Evolutionary conservation across 352 stramenopile genomes (phyloP), one percentile per base, ranked within the genome.

Genomic region (Blastocystis hominis): DNA sequence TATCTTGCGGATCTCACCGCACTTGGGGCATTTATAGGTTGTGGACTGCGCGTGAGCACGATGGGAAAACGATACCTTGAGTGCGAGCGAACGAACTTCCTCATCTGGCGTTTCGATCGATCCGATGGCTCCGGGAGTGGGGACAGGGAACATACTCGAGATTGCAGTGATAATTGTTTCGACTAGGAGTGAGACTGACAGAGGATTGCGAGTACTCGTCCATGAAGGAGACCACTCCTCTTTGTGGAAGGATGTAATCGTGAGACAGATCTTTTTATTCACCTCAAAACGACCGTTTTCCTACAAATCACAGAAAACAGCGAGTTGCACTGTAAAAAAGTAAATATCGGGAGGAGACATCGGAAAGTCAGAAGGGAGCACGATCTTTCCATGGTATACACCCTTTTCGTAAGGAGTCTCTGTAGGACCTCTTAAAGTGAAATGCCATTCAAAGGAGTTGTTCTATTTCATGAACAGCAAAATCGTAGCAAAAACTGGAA

Each of bases 311-410:
- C 3, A n/a, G 4, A 4, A 3, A 38, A 47, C 7, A 42, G 13
- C 10, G 34, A 66, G 9, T 50, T 15, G 2, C 42, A 84, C 72
- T 64, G 95, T 98, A 17, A 98, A 89, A 75, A 99, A 94, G 72
- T 98, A 94, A 89, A 99, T 98, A 91, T 98, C 96, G 5, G 96
- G 96, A 24, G 96, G 96, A 89, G 98, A 97, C 91, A 97, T 97
- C 50, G 94, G 95, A 88, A 97, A 98, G 75, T 97, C 93, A 3
- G 93, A 90, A 40, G 95, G 94, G 44, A 98, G 91, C 24, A 98
- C 91, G 88, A 99, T 98, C 47, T 95, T 93, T 3, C 96, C 96
- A 90, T 99, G 96, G 90, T 98, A 99, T 34, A 98, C 92, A 24
- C 96, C 96, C 20, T 94, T 95, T 75, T 96, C 93, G 89, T 98